Base-by-base conservation (phyloP, 2,329 filamentous ascomycete genomes). In the Pseudocercospora cruenta region DNA sequence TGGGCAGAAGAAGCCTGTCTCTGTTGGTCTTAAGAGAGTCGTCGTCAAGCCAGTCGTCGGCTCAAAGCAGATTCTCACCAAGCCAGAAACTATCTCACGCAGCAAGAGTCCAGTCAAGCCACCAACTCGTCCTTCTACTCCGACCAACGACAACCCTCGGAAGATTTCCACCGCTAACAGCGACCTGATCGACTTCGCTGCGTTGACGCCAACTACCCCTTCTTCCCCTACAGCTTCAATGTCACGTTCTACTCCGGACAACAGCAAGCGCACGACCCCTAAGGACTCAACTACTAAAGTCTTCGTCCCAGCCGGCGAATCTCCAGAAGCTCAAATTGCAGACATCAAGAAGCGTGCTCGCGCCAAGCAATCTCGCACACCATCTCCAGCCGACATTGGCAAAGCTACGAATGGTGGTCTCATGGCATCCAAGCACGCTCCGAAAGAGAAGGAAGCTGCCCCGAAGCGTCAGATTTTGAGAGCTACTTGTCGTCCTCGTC, bases 311-410 rank as follows among this genome's bases (percentile, higher is more conserved):
- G 68, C 68, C 19, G 73, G 74, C 63, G 74, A 76, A 45, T 73
- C 72, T 9, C 66, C 68, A 22, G 67, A 71, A 19, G 16, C 51
- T 4, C 74, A 76, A 62, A 71, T 76, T 58, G 71, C 73, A 12
- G 72, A 72, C 21, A 63, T 63, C 22, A 36, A 33, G 58, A 60
- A 43, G 55, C 51, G 51, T 2, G 57, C 60, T 26, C 49, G 55
- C 33, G 54, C 53, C 7, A 58, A 58, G 55, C 64, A 63, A 21
- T 63, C 58, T 24, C 64, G 62, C 51, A 63, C 59, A n/a, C 51
- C 67, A 79, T 85, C 74, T 83, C 83, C 4, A 81, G 84, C 72
- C 45, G 73, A 74, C 67, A 76, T 81, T 62, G 36, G 51, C 36
- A 58, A 60, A 21, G 28, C 58, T 26, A 45, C 43, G 47, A 26